Percentiles rank a stretch among this genome's conserved stretches.
phyloP scores from a whole-genome alignment of 2,329 filamentous ascomycete genomes.

The Claviceps sp. region DNA sequence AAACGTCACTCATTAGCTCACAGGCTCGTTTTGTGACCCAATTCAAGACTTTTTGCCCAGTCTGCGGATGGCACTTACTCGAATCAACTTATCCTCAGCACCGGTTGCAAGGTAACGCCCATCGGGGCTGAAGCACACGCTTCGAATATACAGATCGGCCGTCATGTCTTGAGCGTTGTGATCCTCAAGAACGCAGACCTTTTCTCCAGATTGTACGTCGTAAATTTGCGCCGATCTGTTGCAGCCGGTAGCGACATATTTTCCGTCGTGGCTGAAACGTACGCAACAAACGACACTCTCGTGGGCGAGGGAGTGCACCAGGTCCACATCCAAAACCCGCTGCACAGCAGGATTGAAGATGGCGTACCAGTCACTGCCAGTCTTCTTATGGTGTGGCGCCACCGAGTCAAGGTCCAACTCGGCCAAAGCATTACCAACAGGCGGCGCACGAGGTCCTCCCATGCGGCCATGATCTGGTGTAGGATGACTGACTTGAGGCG shows the following conservation, averaged over 20 bases:
- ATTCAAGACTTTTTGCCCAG: too few relatives aligned
- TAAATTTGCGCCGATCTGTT: constrained; percentile 99
- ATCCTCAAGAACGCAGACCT: constrained; percentile 82
- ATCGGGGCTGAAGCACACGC: constrained; percentile 96
- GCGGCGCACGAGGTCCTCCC: constrained; percentile 34
- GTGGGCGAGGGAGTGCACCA: constrained; percentile 84
- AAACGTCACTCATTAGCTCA: constrained; percentile 7
- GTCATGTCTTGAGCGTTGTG: constrained; percentile 65
- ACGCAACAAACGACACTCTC: constrained; percentile 98
- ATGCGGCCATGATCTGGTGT: constrained; percentile 53
- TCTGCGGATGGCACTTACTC: constrained; percentile 43
- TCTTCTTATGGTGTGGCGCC: constrained; percentile 76
- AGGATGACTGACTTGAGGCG: constrained; percentile 77
- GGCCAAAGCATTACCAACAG: constrained; percentile 53
- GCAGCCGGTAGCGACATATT: constrained; percentile 92
- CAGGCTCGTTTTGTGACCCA: too few relatives aligned
- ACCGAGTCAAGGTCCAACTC: constrained; percentile 81
- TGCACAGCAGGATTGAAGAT: constrained; percentile 91
- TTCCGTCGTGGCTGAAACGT: constrained; percentile 88
- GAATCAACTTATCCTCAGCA: constrained; percentile 93
- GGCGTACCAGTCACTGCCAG: constrained; percentile 85
- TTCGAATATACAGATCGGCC: constrained; percentile 91
- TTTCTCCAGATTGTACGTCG: constrained; percentile 75
- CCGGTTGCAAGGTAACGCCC: constrained; percentile 88
- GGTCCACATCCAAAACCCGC: constrained; percentile 80